Evolutionary conservation across 805 yeast species (phyloP), one percentile per base, ranked within the genome.

Genomic region (Nakazawaea pomicola): DNA sequence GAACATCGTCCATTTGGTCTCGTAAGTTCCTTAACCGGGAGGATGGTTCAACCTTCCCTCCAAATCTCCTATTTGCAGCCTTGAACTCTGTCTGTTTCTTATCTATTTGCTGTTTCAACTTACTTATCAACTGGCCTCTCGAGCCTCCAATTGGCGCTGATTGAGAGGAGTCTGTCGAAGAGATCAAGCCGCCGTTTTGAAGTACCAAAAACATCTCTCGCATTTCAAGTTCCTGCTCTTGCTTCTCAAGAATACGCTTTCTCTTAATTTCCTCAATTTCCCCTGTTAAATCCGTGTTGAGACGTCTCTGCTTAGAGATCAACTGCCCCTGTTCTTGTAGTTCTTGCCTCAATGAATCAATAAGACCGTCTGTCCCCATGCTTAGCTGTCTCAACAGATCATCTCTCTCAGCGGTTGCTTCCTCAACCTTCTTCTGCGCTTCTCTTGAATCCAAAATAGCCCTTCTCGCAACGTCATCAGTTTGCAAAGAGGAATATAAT

Each of bases 1-100:
- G 95, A 40, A 90, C 70, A 47, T 77, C 81, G 45, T 85, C 95
- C 95, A 88, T 88, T 55, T 82, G 75, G 51, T 82, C 86, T 41
- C 96, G 70, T 51, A 90, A 67, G 33, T 77, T 80, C 46, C 93
- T 71, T 38, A 89, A 62, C 48, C 91, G 68, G 3, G 83, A 74
- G 51, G 83, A 83, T 3, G 96, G 95, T 55, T 86, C 95, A 20
- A 80, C 74, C 5, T 47, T 72, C 55, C 36, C 77, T 78, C 62
- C 65, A 72, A 49, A 30, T 54, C 44, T 39, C 27, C 45, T 20
- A n/a, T 32, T 36, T 9, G 40, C 45, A 16, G 41, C 31, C 15
- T 49, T 50, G 18, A 56, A 52, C 46, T 73, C 79, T 2, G 72
- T 65, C 43, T 67, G 71, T 37, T 66, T 67, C 34, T 69, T 57